Evolutionary conservation across 2,329 filamentous ascomycete species (phyloP).

Genomic region (Elsinoe fawcettii): DNA sequence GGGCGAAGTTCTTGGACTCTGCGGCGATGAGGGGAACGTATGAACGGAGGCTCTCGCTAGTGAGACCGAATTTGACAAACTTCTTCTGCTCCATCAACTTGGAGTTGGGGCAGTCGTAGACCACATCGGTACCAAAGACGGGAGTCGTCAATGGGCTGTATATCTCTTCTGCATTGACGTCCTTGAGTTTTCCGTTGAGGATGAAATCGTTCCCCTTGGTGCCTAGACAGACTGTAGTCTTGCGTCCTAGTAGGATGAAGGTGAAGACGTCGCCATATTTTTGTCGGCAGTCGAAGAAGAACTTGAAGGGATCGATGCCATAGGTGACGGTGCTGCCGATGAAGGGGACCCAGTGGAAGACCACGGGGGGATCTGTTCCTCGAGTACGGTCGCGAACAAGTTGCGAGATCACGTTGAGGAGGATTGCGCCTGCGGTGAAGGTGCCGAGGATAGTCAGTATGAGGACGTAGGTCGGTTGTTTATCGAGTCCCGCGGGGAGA

Average conservation of each 20-base stretch:
- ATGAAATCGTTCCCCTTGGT: slow-evolving; percentile 84
- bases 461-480: slow-evolving; percentile 35
- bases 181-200: slow-evolving; percentile 80
- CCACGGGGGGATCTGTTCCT: slow-evolving; percentile 56
- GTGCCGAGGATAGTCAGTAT: slow-evolving; percentile 37
- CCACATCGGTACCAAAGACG: slow-evolving; percentile 75
- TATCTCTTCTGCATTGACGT: slow-evolving; percentile 84
- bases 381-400: slow-evolving; percentile 63
- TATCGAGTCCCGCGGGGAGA: neutral
- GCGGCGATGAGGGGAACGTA: slow-evolving; percentile 73
- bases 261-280: slow-evolving; percentile 92
- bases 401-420: slow-evolving; percentile 74
- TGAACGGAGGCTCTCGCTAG: slow-evolving; percentile 62
- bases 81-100: slow-evolving; percentile 97
- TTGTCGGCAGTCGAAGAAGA: slow-evolving; percentile 64
- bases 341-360: slow-evolving; percentile 60
- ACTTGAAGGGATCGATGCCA: slow-evolving; percentile 85
- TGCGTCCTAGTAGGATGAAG: slow-evolving; percentile 79
- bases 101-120: slow-evolving; percentile 83
- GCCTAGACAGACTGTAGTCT: slow-evolving; percentile 78
- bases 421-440: slow-evolving; percentile 50
- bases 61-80: slow-evolving; percentile 78
- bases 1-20: slow-evolving; percentile 67
- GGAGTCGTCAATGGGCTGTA: slow-evolving; percentile 67
- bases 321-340: slow-evolving; percentile 89